Conservation (phyloP, 2,329 filamentous ascomycete genomes). For the Dothiorella sarmentorum region DNA sequence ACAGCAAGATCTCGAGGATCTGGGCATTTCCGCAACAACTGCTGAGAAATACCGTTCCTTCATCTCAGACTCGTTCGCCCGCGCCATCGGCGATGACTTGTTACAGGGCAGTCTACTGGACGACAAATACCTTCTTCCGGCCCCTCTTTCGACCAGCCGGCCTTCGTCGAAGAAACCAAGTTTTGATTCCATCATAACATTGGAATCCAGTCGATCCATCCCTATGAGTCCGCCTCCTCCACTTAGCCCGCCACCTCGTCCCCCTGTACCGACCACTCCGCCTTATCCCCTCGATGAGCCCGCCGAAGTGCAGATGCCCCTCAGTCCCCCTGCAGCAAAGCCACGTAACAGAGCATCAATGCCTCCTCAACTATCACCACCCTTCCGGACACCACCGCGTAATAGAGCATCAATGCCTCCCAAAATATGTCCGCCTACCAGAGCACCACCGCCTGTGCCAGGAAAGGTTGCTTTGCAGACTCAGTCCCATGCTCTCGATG, state of each 20-base stretch:
- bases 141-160: neutral
- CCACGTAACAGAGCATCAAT: too few species aligned
- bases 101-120: conserved; percentile 25
- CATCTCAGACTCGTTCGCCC: conserved; percentile 31
- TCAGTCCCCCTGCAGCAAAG: too few species aligned
- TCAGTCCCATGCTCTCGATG: neutral
- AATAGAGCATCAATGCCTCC: too few species aligned
- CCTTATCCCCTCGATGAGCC: too few species aligned
- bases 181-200: neutral
- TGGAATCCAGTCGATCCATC: neutral
- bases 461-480: neutral
- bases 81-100: conserved; percentile 31
- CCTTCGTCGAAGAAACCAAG: neutral
- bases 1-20: conserved; percentile 31
- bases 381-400: too few species aligned
- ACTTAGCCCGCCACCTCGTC: too few species aligned
- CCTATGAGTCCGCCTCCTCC: neutral
- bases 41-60: conserved; percentile 25
- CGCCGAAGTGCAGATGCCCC: neutral
- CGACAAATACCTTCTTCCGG: conserved; percentile 7
- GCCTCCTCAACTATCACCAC: too few species aligned
- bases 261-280: too few species aligned
- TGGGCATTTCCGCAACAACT: conserved; percentile 25
- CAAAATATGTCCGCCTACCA: neutral
- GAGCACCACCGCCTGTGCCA: neutral